Percentiles rank a stretch among this genome's conserved stretches.
These are phyloP conservation scores for Seiridium cupressi DNA, from an alignment of 2,329 filamentous ascomycete species.

Conservation along the genomic window DNA sequence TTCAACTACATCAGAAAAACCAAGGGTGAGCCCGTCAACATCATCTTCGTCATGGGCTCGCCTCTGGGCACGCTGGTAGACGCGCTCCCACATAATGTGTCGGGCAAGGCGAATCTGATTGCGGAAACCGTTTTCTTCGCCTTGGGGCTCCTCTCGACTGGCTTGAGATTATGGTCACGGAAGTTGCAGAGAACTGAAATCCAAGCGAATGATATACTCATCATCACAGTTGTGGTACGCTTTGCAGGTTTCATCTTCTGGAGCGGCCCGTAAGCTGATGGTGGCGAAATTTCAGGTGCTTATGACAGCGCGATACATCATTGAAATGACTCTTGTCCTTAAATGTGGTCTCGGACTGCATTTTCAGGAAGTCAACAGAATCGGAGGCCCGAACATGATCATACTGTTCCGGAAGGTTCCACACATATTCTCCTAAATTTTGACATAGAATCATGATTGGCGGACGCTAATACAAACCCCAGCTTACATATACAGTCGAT, in stretches of 20 bases:
- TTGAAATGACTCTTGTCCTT: conserved; percentile 11
- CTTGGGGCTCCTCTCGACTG: conserved; percentile 10
- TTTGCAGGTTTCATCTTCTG: background rate
- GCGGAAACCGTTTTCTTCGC: conserved; percentile 10
- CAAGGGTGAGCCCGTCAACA: background rate
- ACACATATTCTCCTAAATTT: too few relatives aligned
- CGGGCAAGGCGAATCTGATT: conserved; percentile 10
- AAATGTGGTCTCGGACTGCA: conserved; percentile 16
- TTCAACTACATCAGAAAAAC: background rate
- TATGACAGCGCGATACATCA: conserved; percentile 12
- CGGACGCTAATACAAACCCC: too few relatives aligned
- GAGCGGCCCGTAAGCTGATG: background rate
- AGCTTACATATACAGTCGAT: conserved; percentile 1
- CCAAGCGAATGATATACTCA: conserved; percentile 13
- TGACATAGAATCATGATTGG: too few relatives aligned
- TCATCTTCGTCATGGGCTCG: background rate
- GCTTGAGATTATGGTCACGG: conserved; percentile 16
- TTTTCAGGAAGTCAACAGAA: conserved; percentile 1
- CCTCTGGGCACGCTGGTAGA: background rate
- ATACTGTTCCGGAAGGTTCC: conserved; percentile 7
- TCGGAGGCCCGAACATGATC: conserved; percentile 4
- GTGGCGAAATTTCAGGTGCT: background rate
- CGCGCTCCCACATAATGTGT: background rate
- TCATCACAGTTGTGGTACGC: conserved; percentile 9
- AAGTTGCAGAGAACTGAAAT: conserved; percentile 1